Evolutionary conservation across 352 stramenopile genomes (phyloP).

Genomic region (Phytophthora sp.): DNA sequence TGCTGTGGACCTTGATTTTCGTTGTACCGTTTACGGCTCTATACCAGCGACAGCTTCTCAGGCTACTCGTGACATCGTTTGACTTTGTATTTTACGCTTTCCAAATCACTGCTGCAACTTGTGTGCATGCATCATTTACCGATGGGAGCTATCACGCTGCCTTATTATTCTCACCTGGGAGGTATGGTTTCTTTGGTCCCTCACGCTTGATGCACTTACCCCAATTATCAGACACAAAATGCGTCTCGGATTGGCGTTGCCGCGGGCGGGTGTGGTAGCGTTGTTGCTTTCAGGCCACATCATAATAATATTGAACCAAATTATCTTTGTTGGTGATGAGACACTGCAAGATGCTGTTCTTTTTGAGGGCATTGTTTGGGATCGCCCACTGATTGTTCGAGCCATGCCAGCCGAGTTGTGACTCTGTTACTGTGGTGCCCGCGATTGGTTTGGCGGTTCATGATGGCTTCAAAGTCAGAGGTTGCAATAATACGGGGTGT

Average conservation of each 20-base stretch:
- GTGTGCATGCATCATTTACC: conserved; percentile 27
- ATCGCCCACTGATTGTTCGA: conserved; percentile 9
- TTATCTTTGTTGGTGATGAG: conserved; percentile 17
- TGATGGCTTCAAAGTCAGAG: conserved; percentile 20
- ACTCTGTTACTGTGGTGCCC: conserved; percentile 27
- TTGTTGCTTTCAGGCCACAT: conserved; percentile 15
- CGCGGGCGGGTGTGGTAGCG: conserved; percentile 6
- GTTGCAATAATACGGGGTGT: conserved; percentile 17
- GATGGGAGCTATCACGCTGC: conserved; percentile 7
- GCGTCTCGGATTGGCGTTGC: conserved; percentile 15
- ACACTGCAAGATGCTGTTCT: conserved; percentile 9
- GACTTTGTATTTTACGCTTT: conserved; percentile 45
- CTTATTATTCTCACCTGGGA: conserved; percentile 10
- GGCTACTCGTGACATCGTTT: conserved; percentile 39
- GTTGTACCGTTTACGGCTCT: conserved; percentile 15
- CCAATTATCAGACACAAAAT: conserved; percentile 37
- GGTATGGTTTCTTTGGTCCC: conserved; percentile 31
- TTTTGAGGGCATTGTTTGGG: conserved; percentile 2
- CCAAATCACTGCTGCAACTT: conserved; percentile 33
- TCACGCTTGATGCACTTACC: conserved; percentile 39
- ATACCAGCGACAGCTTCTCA: conserved; percentile 38
- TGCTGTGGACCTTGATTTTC: conserved; percentile 15
- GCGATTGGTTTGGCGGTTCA: conserved; percentile 22
- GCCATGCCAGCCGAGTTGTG: conserved; percentile 12
- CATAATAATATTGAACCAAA: conserved; percentile 2